Conservation (phyloP, 495 filamentous ascomycete species). For the Xylaria bambusicola region DNA sequence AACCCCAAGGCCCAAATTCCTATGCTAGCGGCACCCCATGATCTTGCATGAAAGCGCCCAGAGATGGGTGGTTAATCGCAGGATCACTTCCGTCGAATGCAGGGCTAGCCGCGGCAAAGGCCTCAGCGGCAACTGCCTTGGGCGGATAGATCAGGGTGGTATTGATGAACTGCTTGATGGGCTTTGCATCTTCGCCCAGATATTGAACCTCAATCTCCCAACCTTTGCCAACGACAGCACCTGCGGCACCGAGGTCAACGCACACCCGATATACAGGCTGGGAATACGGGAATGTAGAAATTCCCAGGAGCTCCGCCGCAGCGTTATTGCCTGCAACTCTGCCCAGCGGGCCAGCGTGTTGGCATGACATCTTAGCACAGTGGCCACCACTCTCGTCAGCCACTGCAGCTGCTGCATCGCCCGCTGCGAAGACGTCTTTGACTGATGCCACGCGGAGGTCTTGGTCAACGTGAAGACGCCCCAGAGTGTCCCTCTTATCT, state of each 20-base stretch:
- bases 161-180: conserved; percentile 30
- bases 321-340: conserved; percentile 36
- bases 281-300: conserved; percentile 18
- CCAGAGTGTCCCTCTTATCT: conserved; percentile 18
- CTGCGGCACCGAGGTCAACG: conserved; percentile 29
- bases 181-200: conserved; percentile 23
- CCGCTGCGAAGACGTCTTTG: conserved; percentile 25
- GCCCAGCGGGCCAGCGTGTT: conserved; percentile 38
- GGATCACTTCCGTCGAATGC: background rate
- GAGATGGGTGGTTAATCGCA: background rate
- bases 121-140: conserved; percentile 14
- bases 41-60: background rate
- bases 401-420: conserved; percentile 27
- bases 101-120: conserved; percentile 25
- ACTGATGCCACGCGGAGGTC: conserved; percentile 21
- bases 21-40: background rate
- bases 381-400: conserved; percentile 19
- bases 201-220: conserved; percentile 24
- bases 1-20: too few species aligned
- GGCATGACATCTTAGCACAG: conserved; percentile 31
- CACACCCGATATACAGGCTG: conserved; percentile 29
- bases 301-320: conserved; percentile 16
- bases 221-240: conserved; percentile 24
- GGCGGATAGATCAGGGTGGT: conserved; percentile 29
- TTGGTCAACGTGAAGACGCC: conserved; percentile 21